phyloP scores from a whole-genome alignment of 2,329 filamentous ascomycete species.

The Fusarium udum region DNA sequence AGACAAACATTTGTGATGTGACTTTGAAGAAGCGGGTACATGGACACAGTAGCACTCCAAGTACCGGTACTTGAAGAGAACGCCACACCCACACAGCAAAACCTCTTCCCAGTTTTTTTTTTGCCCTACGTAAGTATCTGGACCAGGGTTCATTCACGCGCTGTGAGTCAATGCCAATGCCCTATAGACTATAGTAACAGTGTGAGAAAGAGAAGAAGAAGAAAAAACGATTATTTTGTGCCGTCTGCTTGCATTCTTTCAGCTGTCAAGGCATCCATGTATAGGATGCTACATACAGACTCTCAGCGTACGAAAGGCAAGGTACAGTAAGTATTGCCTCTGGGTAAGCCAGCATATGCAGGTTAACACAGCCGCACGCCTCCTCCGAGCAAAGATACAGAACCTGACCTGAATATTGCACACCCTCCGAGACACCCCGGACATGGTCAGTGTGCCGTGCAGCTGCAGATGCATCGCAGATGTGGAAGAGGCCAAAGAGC shows the following conservation, averaged over 20 bases:
- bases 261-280: slow-evolving; percentile 17
- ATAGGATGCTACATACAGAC: neutral
- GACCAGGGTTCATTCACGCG: slow-evolving; percentile 5
- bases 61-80: slow-evolving; percentile 38
- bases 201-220: neutral
- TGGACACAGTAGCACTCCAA: slow-evolving; percentile 10
- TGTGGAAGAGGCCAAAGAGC: slow-evolving; percentile 11
- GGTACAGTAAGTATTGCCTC: slow-evolving; percentile 21
- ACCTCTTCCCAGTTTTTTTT: slow-evolving; percentile 13
- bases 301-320: neutral
- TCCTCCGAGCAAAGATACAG: slow-evolving; percentile 27
- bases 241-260: slow-evolving; percentile 15
- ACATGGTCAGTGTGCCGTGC: slow-evolving; percentile 37
- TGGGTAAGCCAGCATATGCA: slow-evolving; percentile 35
- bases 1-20: neutral
- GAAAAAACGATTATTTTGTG: neutral
- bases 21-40: slow-evolving; percentile 22
- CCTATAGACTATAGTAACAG: neutral
- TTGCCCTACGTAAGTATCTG: neutral
- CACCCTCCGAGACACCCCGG: slow-evolving; percentile 30
- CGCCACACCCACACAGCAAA: slow-evolving; percentile 26
- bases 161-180: slow-evolving; percentile 16
- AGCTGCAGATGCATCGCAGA: slow-evolving; percentile 31
- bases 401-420: neutral
- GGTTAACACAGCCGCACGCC: slow-evolving; percentile 38